Conservation (phyloP, 2,329 filamentous ascomycete species). For the Cercospora citrullina region DNA sequence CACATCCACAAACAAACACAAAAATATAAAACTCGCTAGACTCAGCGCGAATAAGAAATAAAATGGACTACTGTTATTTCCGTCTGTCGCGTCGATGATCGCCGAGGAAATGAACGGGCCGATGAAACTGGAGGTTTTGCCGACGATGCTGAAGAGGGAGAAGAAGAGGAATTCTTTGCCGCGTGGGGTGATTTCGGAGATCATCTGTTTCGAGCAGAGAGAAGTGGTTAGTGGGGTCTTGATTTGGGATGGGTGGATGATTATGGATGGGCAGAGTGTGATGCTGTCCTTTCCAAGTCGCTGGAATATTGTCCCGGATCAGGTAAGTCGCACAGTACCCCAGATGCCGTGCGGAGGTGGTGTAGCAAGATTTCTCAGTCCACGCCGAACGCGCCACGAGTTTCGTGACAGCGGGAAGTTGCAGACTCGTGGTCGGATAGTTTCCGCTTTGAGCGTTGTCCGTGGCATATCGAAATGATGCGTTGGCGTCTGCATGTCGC, state of each 20-base stretch:
- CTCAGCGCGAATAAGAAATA: constrained; percentile 65
- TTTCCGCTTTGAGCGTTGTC: background rate
- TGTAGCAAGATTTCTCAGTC: background rate
- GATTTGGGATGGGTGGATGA: too few relatives aligned
- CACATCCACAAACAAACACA: constrained; percentile 60
- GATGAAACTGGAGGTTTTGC: constrained; percentile 68
- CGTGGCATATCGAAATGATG: background rate
- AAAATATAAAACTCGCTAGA: constrained; percentile 54
- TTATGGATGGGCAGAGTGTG: too few relatives aligned
- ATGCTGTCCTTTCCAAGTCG: background rate
- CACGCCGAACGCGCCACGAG: background rate
- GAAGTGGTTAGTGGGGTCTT: too few relatives aligned
- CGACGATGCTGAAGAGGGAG: constrained; percentile 66
- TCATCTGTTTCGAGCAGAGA: constrained; percentile 50
- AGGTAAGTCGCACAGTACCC: background rate
- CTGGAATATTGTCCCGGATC: background rate
- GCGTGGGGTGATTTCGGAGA: constrained; percentile 66
- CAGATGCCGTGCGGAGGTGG: background rate
- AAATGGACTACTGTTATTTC: constrained; percentile 63
- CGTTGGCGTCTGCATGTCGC: constrained; percentile 12
- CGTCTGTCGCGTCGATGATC: constrained; percentile 62
- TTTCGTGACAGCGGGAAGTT: constrained; percentile 11
- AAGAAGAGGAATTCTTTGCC: constrained; percentile 72
- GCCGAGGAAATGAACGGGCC: constrained; percentile 68
- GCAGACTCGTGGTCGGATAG: background rate